Base-by-base conservation (phyloP, 2,329 filamentous ascomycete species). In the Grosmannia huntii region DNA sequence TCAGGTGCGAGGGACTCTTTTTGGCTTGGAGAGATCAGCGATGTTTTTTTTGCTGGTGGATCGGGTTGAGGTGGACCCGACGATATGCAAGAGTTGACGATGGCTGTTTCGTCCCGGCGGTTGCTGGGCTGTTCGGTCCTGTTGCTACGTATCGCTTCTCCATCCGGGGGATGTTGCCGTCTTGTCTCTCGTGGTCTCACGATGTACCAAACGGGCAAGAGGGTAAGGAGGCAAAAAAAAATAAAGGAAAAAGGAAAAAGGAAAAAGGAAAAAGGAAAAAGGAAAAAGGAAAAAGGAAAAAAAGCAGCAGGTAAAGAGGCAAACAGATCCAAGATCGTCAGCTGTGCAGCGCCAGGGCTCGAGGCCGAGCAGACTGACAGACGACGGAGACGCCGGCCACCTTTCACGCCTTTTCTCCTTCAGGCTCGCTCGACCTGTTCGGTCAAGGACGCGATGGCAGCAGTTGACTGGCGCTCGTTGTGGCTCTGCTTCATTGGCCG, bases 401-500 rank as follows among this genome's bases (percentile, higher is more conserved):
- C 27, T 44, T n/a, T 50, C 28, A 27, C 33, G 28, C 36, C 27
- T 36, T 56, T 49, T 55, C n/a, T 48, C 21, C 28, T 48, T 48
- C n/a, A 4, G 31, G 28, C 11, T 50, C 21, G 27, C 27, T 19
- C 11, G 19, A 21, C 25, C 23, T 4, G 7, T 36, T 36, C 27
- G 14, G 28, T 41, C 36, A 46, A 46, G 11, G 27, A 25, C 12
- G 14, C 21, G 50, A 31, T 38, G 33, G 52, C 21, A 46, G 53
- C 53, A 46, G 25, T 46, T 25, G 16, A 53, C 44, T 55, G 36
- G 53, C 38, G 38, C 16, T 27, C 16, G 53, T 55, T 55, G 53
- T 55, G 53, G 38, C 53, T 19, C 38, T 31, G 53, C 38, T 33
- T 55, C 53, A 55, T 55, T 55, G 53, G 53, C 53, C 53, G 36